Base-by-base conservation (phyloP, 495 filamentous ascomycete species). In the Sabuloglossum arenarium region DNA sequence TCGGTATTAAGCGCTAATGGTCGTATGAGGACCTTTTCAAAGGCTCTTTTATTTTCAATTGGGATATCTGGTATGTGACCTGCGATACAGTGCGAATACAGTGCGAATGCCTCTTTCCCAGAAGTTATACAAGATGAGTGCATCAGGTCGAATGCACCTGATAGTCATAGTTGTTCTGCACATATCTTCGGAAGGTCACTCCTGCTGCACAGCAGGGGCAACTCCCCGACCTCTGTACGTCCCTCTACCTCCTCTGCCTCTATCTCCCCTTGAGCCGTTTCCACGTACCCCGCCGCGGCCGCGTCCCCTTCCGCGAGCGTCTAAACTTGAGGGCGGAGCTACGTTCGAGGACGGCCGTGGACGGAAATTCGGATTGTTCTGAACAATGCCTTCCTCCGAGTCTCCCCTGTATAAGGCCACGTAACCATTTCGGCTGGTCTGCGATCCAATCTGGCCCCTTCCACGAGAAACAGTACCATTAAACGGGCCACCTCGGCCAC, bases 311-410 rank as follows among this genome's bases (percentile, higher is more conserved):
- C 76, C 67, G n/a, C 79, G 67, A 24, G 66, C 53, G 59, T 88
- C 77, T 31, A 91, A 60, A 34, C 59, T 76, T 28, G 84, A 66
- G 0, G 90, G 90, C 5, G 91, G 91, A 3, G 91, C 88, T 9
- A 90, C 85, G 53, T 78, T 78, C 32, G 73, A 72, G 62, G 91
- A 94, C 55, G 68, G 71, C 61, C 79, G 73, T 27, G 77, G 76
- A 27, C 69, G 70, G 66, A 79, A 80, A 54, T 72, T 67, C 3
- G 73, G 69, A 61, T 79, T 77, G 58, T 74, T 70, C 56, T 69
- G 57, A 32, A 76, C 61, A 43, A 21, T 21, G 3, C 75, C 76
- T 25, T 59, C 70, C 1, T 71, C 68, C 1, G 77, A 68, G 56
- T 76, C 69, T 27, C 62, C 61, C 54, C 69, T 70, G 56, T 82